Base-by-base conservation (phyloP, 306 rosid species). In the Elaeagnus macrophylla region DNA sequence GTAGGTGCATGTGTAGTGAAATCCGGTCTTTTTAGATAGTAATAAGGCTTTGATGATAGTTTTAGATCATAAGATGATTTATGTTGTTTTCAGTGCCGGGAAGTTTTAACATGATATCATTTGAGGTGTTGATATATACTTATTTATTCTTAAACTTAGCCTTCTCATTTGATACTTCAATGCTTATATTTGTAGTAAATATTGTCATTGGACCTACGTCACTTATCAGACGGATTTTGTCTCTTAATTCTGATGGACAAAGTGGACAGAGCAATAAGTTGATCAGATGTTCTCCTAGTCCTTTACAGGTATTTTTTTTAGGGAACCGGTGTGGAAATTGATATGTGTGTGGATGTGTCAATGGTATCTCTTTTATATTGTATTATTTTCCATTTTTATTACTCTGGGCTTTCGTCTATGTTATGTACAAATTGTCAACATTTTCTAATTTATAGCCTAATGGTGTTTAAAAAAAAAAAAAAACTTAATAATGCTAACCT, bases 121-220 rank as follows among this genome's bases (percentile, higher is more conserved):
- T 12, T 0, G 36, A 16, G 65, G 17, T 47, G 15, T 10, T 36
- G 39, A n/a, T 47, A 38, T 37, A 6, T 3, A 19, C 15, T 3
- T 10, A 12, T 17, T 45, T 8, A 41, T 12, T 18, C 36, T 36
- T 32, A 32, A 32, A 38, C 39, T 13, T 50, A 37, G 12, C 11
- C 7, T n/a, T 39, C 10, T 51, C 7, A 9, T 2, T 51, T 50
- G 3, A 20, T 12, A 11, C 13, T 7, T 20, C 13, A 41, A 6
- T 39, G 44, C 60, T 45, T 68, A 51, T 63, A 62, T 78, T 64
- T 82, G 79, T 76, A 91, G 96, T 95, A 60, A 78, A 69, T 66
- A 41, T 84, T 74, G 83, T 82, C 43, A 53, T 81, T 61, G 89
- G 82, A 58, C 70, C 99, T 56, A 86, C 80, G 56, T 81, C 93